Conservation (phyloP, 768 basidiomycete genomes). For the Trametes punicea region DNA sequence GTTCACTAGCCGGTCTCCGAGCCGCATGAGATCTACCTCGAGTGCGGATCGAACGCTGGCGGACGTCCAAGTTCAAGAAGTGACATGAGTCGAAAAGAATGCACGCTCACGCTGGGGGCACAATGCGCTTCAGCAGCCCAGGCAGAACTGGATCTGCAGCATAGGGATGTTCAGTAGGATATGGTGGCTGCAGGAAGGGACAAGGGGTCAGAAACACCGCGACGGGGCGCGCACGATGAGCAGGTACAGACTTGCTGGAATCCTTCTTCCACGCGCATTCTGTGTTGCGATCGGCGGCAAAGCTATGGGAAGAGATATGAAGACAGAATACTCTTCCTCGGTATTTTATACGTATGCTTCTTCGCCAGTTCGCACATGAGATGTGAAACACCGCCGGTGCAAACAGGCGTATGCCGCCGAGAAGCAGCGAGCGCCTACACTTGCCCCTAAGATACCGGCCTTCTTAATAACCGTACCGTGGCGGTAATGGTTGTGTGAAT, state of each 20-base stretch:
- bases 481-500: too few relatives aligned
- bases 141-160: slow-evolving; percentile 59
- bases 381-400: too few relatives aligned
- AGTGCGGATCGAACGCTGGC: slow-evolving; percentile 41
- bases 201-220: neutral
- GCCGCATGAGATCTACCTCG: slow-evolving; percentile 52
- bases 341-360: too few relatives aligned
- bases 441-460: too few relatives aligned
- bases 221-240: neutral
- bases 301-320: too few relatives aligned
- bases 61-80: neutral
- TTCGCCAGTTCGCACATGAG: too few relatives aligned
- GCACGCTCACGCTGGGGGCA: slow-evolving; percentile 37
- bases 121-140: slow-evolving; percentile 49
- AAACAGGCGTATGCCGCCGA: too few relatives aligned
- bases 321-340: too few relatives aligned
- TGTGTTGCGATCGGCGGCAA: neutral
- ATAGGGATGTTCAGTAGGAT: slow-evolving; percentile 56
- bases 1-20: slow-evolving; percentile 51
- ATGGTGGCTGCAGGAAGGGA: slow-evolving; percentile 38
- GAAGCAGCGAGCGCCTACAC: too few relatives aligned
- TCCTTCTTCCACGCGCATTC: slow-evolving; percentile 62
- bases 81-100: neutral
- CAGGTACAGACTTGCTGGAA: slow-evolving; percentile 57
- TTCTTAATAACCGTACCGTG: too few relatives aligned